Evolutionary conservation across 345 rosid genomes (phyloP).

Genomic region (Citrus medica): DNA sequence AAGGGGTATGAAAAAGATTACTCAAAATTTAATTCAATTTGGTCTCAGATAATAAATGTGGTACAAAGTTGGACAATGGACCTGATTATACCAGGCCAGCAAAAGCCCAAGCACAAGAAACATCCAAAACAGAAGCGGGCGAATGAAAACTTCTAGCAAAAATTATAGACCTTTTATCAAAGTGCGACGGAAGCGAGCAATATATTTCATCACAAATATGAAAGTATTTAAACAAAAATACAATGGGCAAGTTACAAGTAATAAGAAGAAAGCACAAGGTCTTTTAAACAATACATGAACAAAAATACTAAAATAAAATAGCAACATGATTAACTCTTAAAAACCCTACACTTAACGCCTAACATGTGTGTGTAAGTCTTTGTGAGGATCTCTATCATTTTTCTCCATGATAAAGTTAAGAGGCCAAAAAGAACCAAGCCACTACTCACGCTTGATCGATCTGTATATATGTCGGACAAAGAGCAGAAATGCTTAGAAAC

Average conservation of each 20-base stretch:
- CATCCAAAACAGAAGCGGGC: no score
- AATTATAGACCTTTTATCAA: no score
- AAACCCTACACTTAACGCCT: background rate
- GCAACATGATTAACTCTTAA: background rate
- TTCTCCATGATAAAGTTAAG: background rate
- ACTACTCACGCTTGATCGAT: constrained; percentile 45
- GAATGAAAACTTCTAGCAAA: no score
- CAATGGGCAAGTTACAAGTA: background rate
- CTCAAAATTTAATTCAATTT: no score
- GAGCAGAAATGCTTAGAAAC: constrained; percentile 44
- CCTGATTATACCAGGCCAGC: no score
- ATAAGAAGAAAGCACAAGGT: background rate
- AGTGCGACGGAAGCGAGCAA: no score
- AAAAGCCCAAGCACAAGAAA: no score
- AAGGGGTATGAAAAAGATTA: no score
- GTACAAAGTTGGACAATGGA: no score
- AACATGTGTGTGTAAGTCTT: background rate
- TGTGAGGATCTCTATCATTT: background rate
- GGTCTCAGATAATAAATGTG: no score
- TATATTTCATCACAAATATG: background rate
- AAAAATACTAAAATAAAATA: background rate
- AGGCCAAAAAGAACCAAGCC: background rate
- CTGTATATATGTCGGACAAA: constrained; percentile 52
- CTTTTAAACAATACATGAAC: background rate
- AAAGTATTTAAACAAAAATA: background rate